phyloP scores from a whole-genome alignment of 1,284 basidiomycete species.

The Spongiforma sp. region DNA sequence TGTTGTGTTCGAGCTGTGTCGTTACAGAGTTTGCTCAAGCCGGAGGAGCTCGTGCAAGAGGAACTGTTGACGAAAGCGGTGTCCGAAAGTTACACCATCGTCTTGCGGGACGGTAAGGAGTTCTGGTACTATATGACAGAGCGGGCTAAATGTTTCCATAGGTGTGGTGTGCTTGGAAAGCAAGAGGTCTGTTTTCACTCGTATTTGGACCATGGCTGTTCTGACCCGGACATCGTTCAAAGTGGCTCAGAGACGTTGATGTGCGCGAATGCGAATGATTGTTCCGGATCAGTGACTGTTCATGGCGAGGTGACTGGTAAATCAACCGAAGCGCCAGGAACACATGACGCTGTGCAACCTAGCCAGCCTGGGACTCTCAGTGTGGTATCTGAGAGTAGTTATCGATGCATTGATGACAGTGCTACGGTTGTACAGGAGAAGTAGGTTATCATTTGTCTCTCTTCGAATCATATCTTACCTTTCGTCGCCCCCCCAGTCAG shows the following conservation, averaged over 20 bases:
- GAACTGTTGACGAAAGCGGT: conserved; percentile 17
- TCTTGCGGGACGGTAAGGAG: conserved; percentile 16
- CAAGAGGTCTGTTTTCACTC: conserved; percentile 15
- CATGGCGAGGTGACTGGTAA: background rate
- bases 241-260: conserved; percentile 7
- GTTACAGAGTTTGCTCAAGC: conserved; percentile 16
- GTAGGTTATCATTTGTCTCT: conserved; percentile 14
- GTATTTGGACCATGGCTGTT: background rate
- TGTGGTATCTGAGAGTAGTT: conserved; percentile 31
- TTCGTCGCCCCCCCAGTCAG: conserved; percentile 5
- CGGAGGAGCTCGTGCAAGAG: conserved; percentile 19
- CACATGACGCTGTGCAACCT: background rate
- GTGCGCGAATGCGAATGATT: background rate
- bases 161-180: conserved; percentile 28
- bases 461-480: background rate
- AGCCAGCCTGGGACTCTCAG: conserved; percentile 20
- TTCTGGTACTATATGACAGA: background rate
- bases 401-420: conserved; percentile 24
- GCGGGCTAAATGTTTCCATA: conserved; percentile 10
- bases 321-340: background rate
- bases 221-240: background rate
- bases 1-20: no score
- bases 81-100: conserved; percentile 16
- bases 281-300: background rate
- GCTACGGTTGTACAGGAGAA: background rate